Percentiles rank a stretch among this genome's conserved stretches.
phyloP scores from a whole-genome alignment of 495 filamentous ascomycete genomes.

The Oidiodendron maius region DNA sequence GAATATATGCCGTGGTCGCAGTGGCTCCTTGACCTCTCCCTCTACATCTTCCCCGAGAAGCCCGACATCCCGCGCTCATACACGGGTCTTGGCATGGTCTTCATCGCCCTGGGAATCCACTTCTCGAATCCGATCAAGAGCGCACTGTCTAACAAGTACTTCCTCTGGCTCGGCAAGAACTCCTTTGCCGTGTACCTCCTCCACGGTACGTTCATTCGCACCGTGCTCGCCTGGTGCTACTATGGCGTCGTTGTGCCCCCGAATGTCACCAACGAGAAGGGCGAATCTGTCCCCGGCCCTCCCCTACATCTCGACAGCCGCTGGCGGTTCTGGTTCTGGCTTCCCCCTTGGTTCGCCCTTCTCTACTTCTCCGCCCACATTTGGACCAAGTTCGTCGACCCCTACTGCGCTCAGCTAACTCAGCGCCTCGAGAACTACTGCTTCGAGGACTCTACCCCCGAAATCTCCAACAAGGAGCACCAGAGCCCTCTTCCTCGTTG shows the following conservation, averaged over 20 bases:
- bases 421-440: conserved; percentile 49
- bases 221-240: conserved; percentile 58
- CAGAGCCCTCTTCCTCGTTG: background rate
- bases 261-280: conserved; percentile 42
- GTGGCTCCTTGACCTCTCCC: conserved; percentile 35
- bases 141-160: conserved; percentile 45
- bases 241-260: conserved; percentile 52
- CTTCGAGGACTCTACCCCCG: conserved; percentile 31
- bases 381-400: conserved; percentile 64
- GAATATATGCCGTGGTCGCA: conserved; percentile 55
- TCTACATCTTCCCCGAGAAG: conserved; percentile 50
- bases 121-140: conserved; percentile 51
- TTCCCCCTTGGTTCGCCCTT: conserved; percentile 51
- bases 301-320: conserved; percentile 7
- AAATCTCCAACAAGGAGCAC: conserved; percentile 1
- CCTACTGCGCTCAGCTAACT: conserved; percentile 55
- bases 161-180: conserved; percentile 63
- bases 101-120: conserved; percentile 47
- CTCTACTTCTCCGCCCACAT: conserved; percentile 51
- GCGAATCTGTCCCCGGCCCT: conserved; percentile 28
- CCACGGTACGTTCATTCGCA: conserved; percentile 58
- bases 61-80: conserved; percentile 48
- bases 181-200: conserved; percentile 65
- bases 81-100: conserved; percentile 49
- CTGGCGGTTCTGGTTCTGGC: conserved; percentile 12